Conservation (phyloP, 768 basidiomycete species). For the Panus rudis region DNA sequence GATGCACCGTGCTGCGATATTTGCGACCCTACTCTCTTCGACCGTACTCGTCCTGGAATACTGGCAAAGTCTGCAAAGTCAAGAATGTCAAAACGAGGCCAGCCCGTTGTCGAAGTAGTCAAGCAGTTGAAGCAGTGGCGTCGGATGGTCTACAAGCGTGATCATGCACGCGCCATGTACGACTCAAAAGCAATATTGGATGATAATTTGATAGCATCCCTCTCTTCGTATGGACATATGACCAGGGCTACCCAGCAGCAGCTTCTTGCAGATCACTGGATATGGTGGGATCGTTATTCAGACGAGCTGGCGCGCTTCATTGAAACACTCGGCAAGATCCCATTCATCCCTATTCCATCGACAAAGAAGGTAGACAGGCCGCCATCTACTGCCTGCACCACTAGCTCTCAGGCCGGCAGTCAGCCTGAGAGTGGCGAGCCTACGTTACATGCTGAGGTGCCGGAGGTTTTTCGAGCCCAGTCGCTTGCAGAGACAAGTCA, state of each 20-base stretch:
- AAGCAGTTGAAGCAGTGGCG: not conserved
- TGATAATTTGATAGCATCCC: not conserved
- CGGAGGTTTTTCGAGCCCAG: too few relatives aligned
- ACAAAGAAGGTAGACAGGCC: too few relatives aligned
- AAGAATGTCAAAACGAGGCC: not conserved
- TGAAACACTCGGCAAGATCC: too few relatives aligned
- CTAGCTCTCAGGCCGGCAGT: too few relatives aligned
- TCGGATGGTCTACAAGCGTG: not conserved
- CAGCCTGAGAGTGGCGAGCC: too few relatives aligned
- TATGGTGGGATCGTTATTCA: not conserved
- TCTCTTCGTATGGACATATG: not conserved
- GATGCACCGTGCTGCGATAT: constrained; percentile 4
- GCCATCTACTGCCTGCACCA: too few relatives aligned
- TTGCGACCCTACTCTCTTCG: constrained; percentile 5
- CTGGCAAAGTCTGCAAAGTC: not conserved
- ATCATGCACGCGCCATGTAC: not conserved
- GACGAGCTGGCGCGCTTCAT: not conserved
- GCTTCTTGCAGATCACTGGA: not conserved
- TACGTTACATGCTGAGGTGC: too few relatives aligned
- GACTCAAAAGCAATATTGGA: not conserved
- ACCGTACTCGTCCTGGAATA: constrained; percentile 2
- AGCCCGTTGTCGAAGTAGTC: not conserved
- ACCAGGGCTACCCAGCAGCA: not conserved
- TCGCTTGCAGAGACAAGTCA: too few relatives aligned
- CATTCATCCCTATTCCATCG: too few relatives aligned